Base-by-base conservation (phyloP, 495 filamentous ascomycete genomes). In the Pyronema domesticum region DNA sequence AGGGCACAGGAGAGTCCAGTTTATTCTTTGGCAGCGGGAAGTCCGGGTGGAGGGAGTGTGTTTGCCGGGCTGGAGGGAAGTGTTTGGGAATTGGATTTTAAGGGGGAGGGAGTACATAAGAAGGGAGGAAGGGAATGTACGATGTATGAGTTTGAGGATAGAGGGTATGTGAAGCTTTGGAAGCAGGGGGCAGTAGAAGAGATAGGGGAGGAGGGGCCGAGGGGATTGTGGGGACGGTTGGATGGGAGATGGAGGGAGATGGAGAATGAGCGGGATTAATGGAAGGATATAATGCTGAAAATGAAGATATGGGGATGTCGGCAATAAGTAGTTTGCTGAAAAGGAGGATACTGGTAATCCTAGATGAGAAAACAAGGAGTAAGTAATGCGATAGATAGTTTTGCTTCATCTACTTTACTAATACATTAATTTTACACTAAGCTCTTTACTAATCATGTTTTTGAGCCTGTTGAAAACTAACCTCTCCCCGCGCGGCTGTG, bases 41-140 rank as follows among this genome's bases (percentile, higher is more conserved):
- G 36, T 23, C 13, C 37, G 3, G 46, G 57, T 0, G 61, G 61
- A 8, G 54, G 40, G 10, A 37, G 5, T 1, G 50, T 64, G 40
- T 60, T 57, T 50, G 61, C 60, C 1, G 62, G 57, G 1, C 15
- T 44, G 15, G 54, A 60, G 30, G 62, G 62, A 0, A 14, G 47
- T 1, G 55, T 64, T 10, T 64, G 62, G 62, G 60, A 51, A 42
- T 18, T 64, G 11, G 57, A 57, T 48, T 60, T 64, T 45, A 30
- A 19, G 0, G 50, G 50, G 1, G 33, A 37, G 23, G 33, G n/a
- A n/a, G 48, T 37, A 33, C 13, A 37, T 30, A 33, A 3, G 35
- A 14, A 8, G n/a, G 14, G 19, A 6, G 10, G 30, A 33, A 53
- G 37, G 37, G 8, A 8, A 8, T 53, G 50, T 19, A 14, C 30